Percentiles rank a stretch among this genome's conserved stretches.
phyloP scores from a whole-genome alignment of 2,329 filamentous ascomycete genomes.

The Beauveria bassiana region DNA sequence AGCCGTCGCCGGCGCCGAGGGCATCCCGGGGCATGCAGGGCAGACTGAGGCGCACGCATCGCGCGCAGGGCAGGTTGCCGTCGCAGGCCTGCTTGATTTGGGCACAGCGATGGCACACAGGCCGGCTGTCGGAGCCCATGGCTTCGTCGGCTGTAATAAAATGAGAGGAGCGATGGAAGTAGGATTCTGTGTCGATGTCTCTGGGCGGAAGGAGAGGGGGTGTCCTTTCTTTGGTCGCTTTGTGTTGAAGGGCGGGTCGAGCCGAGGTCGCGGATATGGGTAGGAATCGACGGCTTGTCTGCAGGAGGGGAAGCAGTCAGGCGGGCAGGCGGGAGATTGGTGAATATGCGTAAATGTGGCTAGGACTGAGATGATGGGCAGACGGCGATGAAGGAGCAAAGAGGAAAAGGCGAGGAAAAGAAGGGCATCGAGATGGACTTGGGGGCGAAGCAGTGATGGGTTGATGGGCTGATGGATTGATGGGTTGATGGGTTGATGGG shows the following conservation, averaged over 20 bases:
- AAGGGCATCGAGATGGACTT: not conserved
- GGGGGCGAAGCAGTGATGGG: not conserved
- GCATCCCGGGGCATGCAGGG: constrained; percentile 23
- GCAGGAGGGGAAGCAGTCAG: not conserved
- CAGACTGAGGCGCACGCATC: constrained; percentile 26
- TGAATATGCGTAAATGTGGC: not conserved
- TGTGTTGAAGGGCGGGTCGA: not conserved
- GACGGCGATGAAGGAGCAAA: not conserved
- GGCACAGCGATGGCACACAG: constrained; percentile 27
- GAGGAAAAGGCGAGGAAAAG: not conserved
- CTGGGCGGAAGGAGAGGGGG: not conserved
- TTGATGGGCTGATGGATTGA: too few relatives aligned
- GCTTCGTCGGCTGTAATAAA: not conserved
- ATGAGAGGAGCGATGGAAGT: not conserved
- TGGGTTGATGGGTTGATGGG: too few relatives aligned
- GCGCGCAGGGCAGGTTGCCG: constrained; percentile 24
- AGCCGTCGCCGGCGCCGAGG: not conserved
- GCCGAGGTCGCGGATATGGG: not conserved
- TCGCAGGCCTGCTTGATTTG: constrained; percentile 30
- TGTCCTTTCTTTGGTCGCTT: not conserved
- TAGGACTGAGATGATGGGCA: not conserved
- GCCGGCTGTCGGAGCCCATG: constrained; percentile 23
- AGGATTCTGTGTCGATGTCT: not conserved
- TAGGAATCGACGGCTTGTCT: too few relatives aligned
- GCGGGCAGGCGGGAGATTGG: not conserved